phyloP scores from a whole-genome alignment of 441 rosid species.

The Pelargonium fulgidum region DNA sequence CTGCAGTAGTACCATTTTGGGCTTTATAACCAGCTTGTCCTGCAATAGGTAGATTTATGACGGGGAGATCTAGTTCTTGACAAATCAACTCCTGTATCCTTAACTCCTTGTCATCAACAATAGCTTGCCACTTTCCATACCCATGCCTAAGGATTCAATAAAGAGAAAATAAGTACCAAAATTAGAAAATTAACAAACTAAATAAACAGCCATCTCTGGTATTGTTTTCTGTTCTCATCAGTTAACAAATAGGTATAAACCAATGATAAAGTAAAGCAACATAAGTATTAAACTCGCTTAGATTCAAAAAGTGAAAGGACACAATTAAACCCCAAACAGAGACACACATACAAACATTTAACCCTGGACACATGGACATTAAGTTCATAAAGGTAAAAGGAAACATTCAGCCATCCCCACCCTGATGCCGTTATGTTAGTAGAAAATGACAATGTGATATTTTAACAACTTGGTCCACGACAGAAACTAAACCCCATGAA shows the following conservation, averaged over 20 bases:
- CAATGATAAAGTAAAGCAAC: no score
- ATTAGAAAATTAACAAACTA: not conserved
- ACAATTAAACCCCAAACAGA: not conserved
- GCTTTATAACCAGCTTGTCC: constrained; percentile 62
- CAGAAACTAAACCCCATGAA: not conserved
- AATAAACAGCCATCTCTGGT: no score
- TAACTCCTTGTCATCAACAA: constrained; percentile 88
- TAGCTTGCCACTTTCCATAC: constrained; percentile 99
- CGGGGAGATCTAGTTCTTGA: constrained; percentile 76
- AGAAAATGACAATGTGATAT: not conserved
- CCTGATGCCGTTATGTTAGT: no score
- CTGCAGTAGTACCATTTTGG: constrained; percentile 49
- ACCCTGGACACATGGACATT: no score
- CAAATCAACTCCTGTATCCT: constrained; percentile 79
- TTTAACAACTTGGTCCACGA: not conserved
- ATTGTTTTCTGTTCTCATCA: no score
- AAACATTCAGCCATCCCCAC: no score
- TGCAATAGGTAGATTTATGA: constrained; percentile 52
- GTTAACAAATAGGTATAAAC: no score
- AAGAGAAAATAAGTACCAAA: constrained; percentile 16
- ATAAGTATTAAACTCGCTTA: no score
- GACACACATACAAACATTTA: no score
- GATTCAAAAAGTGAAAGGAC: no score
- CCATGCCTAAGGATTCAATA: constrained; percentile 66
- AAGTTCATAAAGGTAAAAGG: no score